phyloP scores from a whole-genome alignment of 1,284 basidiomycete species.

The Ganoderma resinaceum region DNA sequence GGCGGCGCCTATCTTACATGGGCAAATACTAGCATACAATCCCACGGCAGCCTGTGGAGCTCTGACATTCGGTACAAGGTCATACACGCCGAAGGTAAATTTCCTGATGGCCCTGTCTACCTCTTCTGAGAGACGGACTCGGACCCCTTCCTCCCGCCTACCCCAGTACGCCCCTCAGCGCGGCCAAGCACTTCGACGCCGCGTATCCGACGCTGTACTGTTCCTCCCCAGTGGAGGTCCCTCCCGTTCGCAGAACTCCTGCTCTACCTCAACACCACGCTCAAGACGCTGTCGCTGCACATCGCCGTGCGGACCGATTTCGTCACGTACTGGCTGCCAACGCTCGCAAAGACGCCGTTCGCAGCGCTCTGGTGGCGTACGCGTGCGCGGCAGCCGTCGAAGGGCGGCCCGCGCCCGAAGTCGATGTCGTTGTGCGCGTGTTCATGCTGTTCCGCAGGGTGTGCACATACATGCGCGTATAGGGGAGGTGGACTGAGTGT shows the following conservation, averaged over 20 bases:
- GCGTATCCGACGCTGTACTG: background rate
- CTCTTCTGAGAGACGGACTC: slow-evolving; percentile 43
- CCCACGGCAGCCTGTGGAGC: too few relatives aligned
- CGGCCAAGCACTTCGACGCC: slow-evolving; percentile 12
- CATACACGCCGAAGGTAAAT: too few relatives aligned
- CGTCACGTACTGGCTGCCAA: slow-evolving; percentile 53
- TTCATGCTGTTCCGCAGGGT: slow-evolving; percentile 57
- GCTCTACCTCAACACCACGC: slow-evolving; percentile 46
- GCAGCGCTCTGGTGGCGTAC: slow-evolving; percentile 52
- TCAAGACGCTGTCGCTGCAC: slow-evolving; percentile 46
- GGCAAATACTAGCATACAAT: too few relatives aligned
- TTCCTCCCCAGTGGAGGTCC: slow-evolving; percentile 24
- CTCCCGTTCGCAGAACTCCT: slow-evolving; percentile 37
- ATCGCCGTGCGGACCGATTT: slow-evolving; percentile 51
- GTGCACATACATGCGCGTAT: too few relatives aligned
- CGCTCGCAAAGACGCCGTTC: slow-evolving; percentile 45
- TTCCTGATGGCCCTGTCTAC: too few relatives aligned
- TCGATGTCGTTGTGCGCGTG: slow-evolving; percentile 50
- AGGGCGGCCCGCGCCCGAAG: slow-evolving; percentile 47
- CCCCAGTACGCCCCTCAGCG: slow-evolving; percentile 4
- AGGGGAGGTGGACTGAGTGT: too few relatives aligned
- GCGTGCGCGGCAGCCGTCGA: slow-evolving; percentile 46
- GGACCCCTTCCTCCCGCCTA: background rate
- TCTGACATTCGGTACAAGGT: too few relatives aligned
- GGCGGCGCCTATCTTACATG: too few relatives aligned